Evolutionary conservation across 2,329 filamentous ascomycete genomes (phyloP).

Genomic region (Penicillium sp.): DNA sequence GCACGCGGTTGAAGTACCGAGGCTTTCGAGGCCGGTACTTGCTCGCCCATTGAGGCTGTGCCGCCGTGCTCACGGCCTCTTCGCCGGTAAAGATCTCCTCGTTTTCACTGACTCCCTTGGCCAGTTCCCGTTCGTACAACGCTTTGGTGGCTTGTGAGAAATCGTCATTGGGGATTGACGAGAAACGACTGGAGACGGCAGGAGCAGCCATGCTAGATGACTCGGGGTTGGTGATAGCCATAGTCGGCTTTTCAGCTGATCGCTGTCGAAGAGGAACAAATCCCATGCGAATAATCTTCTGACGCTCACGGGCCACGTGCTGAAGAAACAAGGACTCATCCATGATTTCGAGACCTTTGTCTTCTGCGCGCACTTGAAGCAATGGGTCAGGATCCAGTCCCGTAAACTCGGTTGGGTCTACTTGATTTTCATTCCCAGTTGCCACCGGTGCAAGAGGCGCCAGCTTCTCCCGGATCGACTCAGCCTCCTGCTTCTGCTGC

Average conservation of each 20-base stretch:
- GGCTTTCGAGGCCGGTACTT: constrained; percentile 90
- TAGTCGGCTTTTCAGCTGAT: constrained; percentile 34
- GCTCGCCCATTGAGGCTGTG: constrained; percentile 74
- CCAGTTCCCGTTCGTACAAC: constrained; percentile 88
- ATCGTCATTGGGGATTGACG: constrained; percentile 69
- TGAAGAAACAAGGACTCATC: constrained; percentile 62
- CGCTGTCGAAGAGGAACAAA: constrained; percentile 64
- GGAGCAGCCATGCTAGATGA: constrained; percentile 46
- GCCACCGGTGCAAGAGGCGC: constrained; percentile 49
- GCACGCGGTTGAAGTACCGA: constrained; percentile 94
- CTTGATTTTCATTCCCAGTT: constrained; percentile 2
- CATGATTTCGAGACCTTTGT: constrained; percentile 60
- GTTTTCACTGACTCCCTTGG: constrained; percentile 85
- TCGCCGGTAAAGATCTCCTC: constrained; percentile 95
- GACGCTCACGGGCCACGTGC: constrained; percentile 57
- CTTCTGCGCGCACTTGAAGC: constrained; percentile 63
- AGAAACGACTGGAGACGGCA: constrained; percentile 67
- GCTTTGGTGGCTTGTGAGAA: constrained; percentile 85
- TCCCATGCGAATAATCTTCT: constrained; percentile 64
- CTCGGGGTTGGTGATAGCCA: constrained; percentile 33
- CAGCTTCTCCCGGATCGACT: constrained; percentile 55
- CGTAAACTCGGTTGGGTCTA: constrained; percentile 41
- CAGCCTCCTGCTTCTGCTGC: constrained; percentile 68
- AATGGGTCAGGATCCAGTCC: constrained; percentile 65
- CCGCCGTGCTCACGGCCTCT: constrained; percentile 68